A percentile compares a stretch with the other conserved stretches of the same genome.
These are phyloP conservation scores for Wickerhamiella siamensis DNA, from an alignment of 805 yeast species.

Conservation along the genomic window DNA sequence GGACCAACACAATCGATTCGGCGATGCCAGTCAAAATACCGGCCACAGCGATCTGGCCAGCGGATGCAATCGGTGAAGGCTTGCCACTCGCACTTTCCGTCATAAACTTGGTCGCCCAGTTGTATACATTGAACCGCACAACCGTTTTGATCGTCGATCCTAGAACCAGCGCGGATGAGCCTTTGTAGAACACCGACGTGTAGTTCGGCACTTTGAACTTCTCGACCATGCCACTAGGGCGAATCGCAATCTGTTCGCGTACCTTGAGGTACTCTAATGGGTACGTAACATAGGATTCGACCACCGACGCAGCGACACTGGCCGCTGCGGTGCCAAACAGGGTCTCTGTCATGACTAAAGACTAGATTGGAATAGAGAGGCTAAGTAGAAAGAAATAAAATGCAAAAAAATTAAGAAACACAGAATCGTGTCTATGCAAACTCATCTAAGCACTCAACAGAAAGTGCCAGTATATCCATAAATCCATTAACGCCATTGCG, in stretches of 20 bases:
- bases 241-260: slow-evolving; percentile 24
- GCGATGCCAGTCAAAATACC: slow-evolving; percentile 70
- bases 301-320: slow-evolving; percentile 26
- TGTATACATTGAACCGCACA: slow-evolving; percentile 60
- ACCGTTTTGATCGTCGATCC: slow-evolving; percentile 65
- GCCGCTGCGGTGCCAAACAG: slow-evolving; percentile 26
- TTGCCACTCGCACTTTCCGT: slow-evolving; percentile 45
- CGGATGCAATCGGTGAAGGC: slow-evolving; percentile 22
- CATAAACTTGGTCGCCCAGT: slow-evolving; percentile 57
- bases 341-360: slow-evolving; percentile 6
- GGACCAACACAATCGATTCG: slow-evolving; percentile 66
- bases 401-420: no score
- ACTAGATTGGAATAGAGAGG: not conserved
- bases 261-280: slow-evolving; percentile 30
- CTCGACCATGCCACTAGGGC: slow-evolving; percentile 8
- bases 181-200: slow-evolving; percentile 29
- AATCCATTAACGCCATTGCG: slow-evolving; percentile 76
- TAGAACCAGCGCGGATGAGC: slow-evolving; percentile 60
- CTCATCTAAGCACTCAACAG: slow-evolving; percentile 68
- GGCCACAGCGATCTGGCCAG: slow-evolving; percentile 72
- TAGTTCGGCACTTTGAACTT: slow-evolving; percentile 14
- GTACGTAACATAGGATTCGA: slow-evolving; percentile 27
- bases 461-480: slow-evolving; percentile 60
- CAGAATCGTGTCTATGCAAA: no score
- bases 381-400: no score